A percentile compares a stretch with the other conserved stretches of the same genome.
These are phyloP conservation scores for Prunus yedoensis DNA, from an alignment of 331 rosid genomes.

Conservation along the genomic window DNA sequence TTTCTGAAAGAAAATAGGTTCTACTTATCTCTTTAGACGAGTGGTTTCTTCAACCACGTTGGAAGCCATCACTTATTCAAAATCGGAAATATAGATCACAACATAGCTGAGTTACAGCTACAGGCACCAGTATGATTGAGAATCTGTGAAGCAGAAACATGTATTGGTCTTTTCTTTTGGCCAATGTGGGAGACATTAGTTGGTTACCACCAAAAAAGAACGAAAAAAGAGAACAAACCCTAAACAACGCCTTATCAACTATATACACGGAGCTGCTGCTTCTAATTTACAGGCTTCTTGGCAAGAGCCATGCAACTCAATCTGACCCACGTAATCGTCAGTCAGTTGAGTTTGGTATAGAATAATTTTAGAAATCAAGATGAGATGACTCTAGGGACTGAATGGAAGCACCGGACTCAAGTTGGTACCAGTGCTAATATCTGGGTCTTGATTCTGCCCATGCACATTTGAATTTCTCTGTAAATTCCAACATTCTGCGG, in stretches of 20 bases:
- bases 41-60: too few relatives aligned
- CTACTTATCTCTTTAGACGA: too few relatives aligned
- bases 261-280: conserved; percentile 20
- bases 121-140: neutral
- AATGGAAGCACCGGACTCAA: conserved; percentile 27
- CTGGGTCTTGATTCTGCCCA: conserved; percentile 80
- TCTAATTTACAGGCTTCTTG: conserved; percentile 13
- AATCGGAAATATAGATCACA: too few relatives aligned
- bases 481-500: conserved; percentile 65
- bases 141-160: conserved; percentile 1
- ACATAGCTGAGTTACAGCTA: too few relatives aligned
- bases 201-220: neutral
- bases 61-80: too few relatives aligned
- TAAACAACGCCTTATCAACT: conserved; percentile 3
- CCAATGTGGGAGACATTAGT: neutral
- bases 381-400: neutral
- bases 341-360: neutral
- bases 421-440: conserved; percentile 69
- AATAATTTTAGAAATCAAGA: conserved; percentile 2
- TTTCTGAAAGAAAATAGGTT: too few relatives aligned
- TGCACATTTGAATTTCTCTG: conserved; percentile 74
- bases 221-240: too few relatives aligned
- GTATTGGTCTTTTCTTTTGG: neutral
- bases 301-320: conserved; percentile 1
- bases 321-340: neutral